These are phyloP conservation scores for Ambrosia hybrid DNA, from an alignment of 140 eudicot species.

Conservation along the genomic window DNA sequence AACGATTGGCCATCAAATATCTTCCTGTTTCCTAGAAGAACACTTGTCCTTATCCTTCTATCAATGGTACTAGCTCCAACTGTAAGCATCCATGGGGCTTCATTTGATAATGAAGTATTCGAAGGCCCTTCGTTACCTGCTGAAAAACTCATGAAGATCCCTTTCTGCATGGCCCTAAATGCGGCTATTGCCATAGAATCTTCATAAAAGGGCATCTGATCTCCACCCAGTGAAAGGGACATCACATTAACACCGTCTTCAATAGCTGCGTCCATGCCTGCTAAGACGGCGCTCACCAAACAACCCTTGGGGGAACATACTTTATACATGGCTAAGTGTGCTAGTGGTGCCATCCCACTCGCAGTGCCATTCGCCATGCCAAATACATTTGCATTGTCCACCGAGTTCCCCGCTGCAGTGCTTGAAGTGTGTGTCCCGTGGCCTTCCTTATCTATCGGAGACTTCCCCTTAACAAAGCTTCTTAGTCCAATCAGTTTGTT, in stretches of 20 bases:
- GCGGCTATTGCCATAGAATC: conserved; percentile 46
- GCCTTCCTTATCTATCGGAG: neutral
- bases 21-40: conserved; percentile 44
- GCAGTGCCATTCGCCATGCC: conserved; percentile 9
- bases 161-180: conserved; percentile 33
- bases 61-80: conserved; percentile 79
- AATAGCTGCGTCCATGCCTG: conserved; percentile 19
- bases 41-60: conserved; percentile 43
- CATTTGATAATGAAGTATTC: conserved; percentile 29
- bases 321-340: conserved; percentile 11
- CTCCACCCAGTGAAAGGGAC: neutral
- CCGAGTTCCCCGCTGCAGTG: conserved; percentile 6
- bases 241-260: conserved; percentile 16
- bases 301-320: neutral
- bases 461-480: neutral
- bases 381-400: neutral
- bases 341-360: conserved; percentile 16
- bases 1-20: conserved; percentile 40
- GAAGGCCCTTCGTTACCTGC: conserved; percentile 56
- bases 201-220: neutral
- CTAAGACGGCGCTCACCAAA: neutral
- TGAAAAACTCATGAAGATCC: conserved; percentile 48
- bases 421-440: conserved; percentile 14
- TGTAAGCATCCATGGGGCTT: conserved; percentile 68
- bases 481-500: conserved; percentile 1